Evolutionary conservation across 768 basidiomycete species (phyloP).

Genomic region (Lepiota brunneoincarnata): DNA sequence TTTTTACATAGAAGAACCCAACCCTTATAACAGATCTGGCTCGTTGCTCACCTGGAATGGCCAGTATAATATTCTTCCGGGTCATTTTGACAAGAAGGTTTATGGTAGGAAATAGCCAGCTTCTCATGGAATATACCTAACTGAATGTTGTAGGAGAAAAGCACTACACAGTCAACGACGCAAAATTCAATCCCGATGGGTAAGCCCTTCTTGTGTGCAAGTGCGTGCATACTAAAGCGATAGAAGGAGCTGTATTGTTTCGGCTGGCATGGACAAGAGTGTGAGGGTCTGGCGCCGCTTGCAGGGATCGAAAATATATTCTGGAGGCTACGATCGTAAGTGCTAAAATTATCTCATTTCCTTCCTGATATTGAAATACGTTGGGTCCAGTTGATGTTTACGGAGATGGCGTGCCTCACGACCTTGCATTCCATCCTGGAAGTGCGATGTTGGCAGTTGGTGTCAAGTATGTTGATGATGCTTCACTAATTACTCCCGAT

Average conservation of each 20-base stretch:
- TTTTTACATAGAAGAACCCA: slow-evolving; percentile 25
- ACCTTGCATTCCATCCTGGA: slow-evolving; percentile 44
- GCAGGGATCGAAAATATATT: slow-evolving; percentile 3
- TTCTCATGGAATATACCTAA: not conserved
- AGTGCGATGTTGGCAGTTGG: slow-evolving; percentile 39
- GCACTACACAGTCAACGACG: slow-evolving; percentile 54
- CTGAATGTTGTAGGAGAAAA: slow-evolving; percentile 24
- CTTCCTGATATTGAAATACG: not conserved
- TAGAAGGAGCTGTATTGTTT: slow-evolving; percentile 8
- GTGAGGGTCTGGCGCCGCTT: slow-evolving; percentile 4
- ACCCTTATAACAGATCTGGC: slow-evolving; percentile 46
- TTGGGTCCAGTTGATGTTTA: slow-evolving; percentile 9
- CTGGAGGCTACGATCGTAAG: slow-evolving; percentile 7
- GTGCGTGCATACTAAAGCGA: not conserved
- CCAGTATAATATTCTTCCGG: slow-evolving; percentile 17
- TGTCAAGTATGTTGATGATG: slow-evolving; percentile 28
- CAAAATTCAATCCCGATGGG: slow-evolving; percentile 52
- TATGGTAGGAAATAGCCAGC: slow-evolving; percentile 14
- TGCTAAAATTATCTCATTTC: slow-evolving; percentile 4
- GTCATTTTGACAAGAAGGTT: slow-evolving; percentile 16
- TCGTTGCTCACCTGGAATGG: slow-evolving; percentile 41
- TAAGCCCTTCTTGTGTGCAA: slow-evolving; percentile 17
- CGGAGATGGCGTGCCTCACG: slow-evolving; percentile 31
- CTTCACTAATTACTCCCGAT: not conserved
- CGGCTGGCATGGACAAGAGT: slow-evolving; percentile 10